These are phyloP conservation scores for Pichia sp. DNA, from an alignment of 1,139 yeast species.

Conservation along the genomic window DNA sequence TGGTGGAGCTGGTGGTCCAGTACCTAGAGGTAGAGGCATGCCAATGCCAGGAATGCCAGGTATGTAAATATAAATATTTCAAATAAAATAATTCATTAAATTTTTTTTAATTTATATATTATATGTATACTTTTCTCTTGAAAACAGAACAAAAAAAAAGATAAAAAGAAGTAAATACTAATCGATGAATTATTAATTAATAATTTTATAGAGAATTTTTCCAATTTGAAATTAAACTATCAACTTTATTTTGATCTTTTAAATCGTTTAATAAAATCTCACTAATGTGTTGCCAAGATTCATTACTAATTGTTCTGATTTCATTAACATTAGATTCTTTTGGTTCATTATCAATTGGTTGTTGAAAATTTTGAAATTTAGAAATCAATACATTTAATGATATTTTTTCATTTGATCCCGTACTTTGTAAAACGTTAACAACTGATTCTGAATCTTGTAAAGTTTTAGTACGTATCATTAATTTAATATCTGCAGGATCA, in stretches of 20 bases:
- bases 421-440: constrained; percentile 8
- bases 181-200: neutral
- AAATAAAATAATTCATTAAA: too few relatives aligned
- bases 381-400: constrained; percentile 34
- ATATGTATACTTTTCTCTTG: too few relatives aligned
- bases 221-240: constrained; percentile 16
- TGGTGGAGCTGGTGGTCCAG: constrained; percentile 33
- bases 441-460: constrained; percentile 34
- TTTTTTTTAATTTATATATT: neutral
- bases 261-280: constrained; percentile 22
- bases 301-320: neutral
- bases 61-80: constrained; percentile 8
- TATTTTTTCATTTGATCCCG: constrained; percentile 15
- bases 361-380: constrained; percentile 8
- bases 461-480: constrained; percentile 44
- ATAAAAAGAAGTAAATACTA: too few relatives aligned
- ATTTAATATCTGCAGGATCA: constrained; percentile 31
- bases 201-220: constrained; percentile 10
- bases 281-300: constrained; percentile 23
- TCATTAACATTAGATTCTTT: neutral
- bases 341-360: neutral
- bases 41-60: constrained; percentile 28
- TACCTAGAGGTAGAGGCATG: constrained; percentile 59
- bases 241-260: constrained; percentile 14
- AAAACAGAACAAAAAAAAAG: too few relatives aligned